phyloP scores from a whole-genome alignment of 2,329 filamentous ascomycete genomes.

The Arthroderma sp. region DNA sequence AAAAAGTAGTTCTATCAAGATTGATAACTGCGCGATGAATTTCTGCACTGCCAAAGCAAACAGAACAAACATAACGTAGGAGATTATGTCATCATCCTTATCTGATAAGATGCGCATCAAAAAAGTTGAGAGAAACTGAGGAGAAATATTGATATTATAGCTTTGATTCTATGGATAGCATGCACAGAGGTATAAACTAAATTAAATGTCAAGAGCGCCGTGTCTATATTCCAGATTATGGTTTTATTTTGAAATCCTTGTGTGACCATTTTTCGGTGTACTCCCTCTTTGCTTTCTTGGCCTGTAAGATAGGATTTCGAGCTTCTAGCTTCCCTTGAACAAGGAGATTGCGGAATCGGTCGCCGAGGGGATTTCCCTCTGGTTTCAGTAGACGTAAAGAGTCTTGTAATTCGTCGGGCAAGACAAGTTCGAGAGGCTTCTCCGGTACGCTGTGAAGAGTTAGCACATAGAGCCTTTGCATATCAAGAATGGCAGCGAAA shows the following conservation, averaged over 20 bases:
- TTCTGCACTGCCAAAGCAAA: too few species aligned
- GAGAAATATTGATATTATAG: too few species aligned
- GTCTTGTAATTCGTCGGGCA: conserved; percentile 73
- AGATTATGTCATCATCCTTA: too few species aligned
- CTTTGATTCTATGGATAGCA: too few species aligned
- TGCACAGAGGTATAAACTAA: too few species aligned
- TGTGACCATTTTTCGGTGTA: conserved; percentile 93
- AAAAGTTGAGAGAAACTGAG: too few species aligned
- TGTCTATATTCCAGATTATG: neutral
- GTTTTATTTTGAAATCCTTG: conserved; percentile 67
- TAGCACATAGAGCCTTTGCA: neutral
- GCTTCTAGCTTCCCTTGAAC: conserved; percentile 81
- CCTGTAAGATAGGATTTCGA: conserved; percentile 63
- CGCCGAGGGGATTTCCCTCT: conserved; percentile 87
- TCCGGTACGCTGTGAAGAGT: conserved; percentile 41
- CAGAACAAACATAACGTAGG: too few species aligned
- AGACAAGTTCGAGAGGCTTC: conserved; percentile 64
- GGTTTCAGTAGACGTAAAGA: conserved; percentile 72
- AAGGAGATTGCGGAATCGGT: conserved; percentile 79
- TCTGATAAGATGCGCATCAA: too few species aligned
- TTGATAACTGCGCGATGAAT: too few species aligned
- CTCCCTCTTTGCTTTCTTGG: conserved; percentile 68
- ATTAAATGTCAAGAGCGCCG: too few species aligned
- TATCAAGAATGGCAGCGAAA: conserved; percentile 6
- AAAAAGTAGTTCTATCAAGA: too few species aligned